Base-by-base conservation (phyloP, 225 moss, liverwort and hornwort genomes). In the Physcomitrellopsis africana region DNA sequence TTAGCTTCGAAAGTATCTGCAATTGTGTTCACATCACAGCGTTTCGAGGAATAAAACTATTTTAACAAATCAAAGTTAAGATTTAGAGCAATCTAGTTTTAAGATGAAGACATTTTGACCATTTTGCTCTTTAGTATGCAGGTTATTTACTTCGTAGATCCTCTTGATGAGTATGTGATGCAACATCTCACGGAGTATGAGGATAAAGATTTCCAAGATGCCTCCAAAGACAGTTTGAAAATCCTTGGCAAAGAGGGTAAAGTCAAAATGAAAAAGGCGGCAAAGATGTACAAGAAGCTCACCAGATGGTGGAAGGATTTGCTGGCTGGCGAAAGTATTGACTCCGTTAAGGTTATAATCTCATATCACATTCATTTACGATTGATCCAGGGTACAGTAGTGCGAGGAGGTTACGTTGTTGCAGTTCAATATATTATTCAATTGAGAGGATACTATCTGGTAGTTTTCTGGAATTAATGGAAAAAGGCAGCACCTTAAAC, bases 291-390 rank as follows among this genome's bases (percentile, higher is more conserved):
- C 63, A 91, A 91, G 75, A 94, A 87, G 43, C 83, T 90, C 19
- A 97, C 87, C 0, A 94, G 75, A 57, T 97, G 96, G 96, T 94
- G 94, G 92, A 94, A 97, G 44, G 80, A 90, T 24, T 65, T 90
- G 55, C 72, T 94, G 55, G 64, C 51, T 17, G n/a, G 45, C 37
- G 77, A 91, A 62, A 86, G 61, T 65, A 78, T 94, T 19, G 90
- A 92, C 65, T 77, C 73, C 13, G 78, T 94, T 19, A 92, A 92
- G 87, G 77, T 87, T 43, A 57, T 47, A n/a, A 44, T 68, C 19
- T 29, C 13, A 23, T 7, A 51, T 16, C 11, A 29, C 44, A 62
- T 11, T 62, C 23, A n/a, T 65, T 9, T 44, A 0, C 7, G 20
- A 8, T 11, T 12, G 0, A 8, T 57, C 13, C 15, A 37, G 0